Evolutionary conservation across 1,139 yeast genomes (phyloP).

Genomic region (Pichia sp.): DNA sequence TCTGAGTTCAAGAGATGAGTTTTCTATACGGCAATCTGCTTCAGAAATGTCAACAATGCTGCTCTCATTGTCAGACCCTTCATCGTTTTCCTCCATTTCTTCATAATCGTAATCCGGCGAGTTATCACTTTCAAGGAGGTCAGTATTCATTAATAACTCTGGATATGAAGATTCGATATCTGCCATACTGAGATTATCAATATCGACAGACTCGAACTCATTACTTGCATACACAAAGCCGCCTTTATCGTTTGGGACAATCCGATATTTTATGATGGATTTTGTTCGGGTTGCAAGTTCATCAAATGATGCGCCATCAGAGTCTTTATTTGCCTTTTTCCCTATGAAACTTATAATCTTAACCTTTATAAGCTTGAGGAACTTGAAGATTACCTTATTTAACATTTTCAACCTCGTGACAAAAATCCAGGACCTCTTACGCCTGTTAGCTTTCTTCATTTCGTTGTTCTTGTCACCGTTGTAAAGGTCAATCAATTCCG

Average conservation of each 20-base stretch:
- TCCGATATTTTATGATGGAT: conserved; percentile 1
- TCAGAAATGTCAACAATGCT: neutral
- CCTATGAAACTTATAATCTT: conserved; percentile 13
- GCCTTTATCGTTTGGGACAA: conserved; percentile 5
- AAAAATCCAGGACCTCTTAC: conserved; percentile 20
- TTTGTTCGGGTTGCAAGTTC: neutral
- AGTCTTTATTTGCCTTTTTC: neutral
- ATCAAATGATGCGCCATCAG: conserved; percentile 4
- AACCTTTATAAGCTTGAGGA: conserved; percentile 33
- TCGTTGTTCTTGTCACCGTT: conserved; percentile 20
- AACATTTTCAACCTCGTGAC: conserved; percentile 15
- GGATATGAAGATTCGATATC: conserved; percentile 29
- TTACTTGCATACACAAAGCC: neutral
- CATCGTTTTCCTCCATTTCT: neutral
- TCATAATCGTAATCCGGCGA: conserved; percentile 23
- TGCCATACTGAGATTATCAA: conserved; percentile 30
- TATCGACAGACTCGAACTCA: conserved; percentile 22
- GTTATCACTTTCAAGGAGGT: conserved; percentile 44
- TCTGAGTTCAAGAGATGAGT: too few species aligned
- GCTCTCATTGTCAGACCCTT: conserved; percentile 2
- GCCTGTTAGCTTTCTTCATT: conserved; percentile 19
- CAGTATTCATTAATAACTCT: conserved; percentile 21
- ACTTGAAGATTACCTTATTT: conserved; percentile 20
- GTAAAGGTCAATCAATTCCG: conserved; percentile 21
- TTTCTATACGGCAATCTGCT: neutral